Evolutionary conservation across 148 eudicot species (phyloP).

Genomic region (Amaranthus cruentus): DNA sequence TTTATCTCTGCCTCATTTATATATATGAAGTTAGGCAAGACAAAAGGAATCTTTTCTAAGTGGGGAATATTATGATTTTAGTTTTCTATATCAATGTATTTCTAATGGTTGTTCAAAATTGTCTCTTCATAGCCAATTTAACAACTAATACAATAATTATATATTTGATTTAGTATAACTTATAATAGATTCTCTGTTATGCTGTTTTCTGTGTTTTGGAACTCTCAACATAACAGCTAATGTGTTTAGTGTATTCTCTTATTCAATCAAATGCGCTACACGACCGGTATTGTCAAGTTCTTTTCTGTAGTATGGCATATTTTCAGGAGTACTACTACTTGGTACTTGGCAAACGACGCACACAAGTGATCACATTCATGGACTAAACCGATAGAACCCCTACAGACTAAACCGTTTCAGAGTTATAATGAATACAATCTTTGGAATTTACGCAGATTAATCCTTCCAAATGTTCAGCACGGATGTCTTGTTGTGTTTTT

Average conservation of each 20-base stretch:
- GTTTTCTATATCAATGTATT: background rate
- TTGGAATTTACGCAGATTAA: too few species aligned
- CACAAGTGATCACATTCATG: too few species aligned
- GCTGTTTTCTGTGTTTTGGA: background rate
- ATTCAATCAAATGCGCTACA: background rate
- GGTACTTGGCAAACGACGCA: too few species aligned
- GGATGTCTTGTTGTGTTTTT: too few species aligned
- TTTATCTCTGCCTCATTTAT: background rate
- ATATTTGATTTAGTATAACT: background rate
- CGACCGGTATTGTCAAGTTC: too few species aligned
- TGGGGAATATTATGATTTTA: background rate
- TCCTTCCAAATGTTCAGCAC: too few species aligned
- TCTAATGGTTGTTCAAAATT: background rate
- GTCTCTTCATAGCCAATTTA: conserved; percentile 6
- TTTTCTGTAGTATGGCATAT: too few species aligned
- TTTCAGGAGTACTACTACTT: too few species aligned
- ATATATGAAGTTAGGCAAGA: conserved; percentile 12
- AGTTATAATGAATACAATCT: too few species aligned
- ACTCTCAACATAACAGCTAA: conserved; percentile 2
- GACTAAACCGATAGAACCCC: too few species aligned
- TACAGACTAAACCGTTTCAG: too few species aligned
- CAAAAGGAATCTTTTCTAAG: conserved; percentile 15
- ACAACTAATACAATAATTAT: conserved; percentile 1
- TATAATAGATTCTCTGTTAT: background rate
- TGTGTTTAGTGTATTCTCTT: background rate